phyloP scores from a whole-genome alignment of 768 basidiomycete species.

The Dioszegia crocea region DNA sequence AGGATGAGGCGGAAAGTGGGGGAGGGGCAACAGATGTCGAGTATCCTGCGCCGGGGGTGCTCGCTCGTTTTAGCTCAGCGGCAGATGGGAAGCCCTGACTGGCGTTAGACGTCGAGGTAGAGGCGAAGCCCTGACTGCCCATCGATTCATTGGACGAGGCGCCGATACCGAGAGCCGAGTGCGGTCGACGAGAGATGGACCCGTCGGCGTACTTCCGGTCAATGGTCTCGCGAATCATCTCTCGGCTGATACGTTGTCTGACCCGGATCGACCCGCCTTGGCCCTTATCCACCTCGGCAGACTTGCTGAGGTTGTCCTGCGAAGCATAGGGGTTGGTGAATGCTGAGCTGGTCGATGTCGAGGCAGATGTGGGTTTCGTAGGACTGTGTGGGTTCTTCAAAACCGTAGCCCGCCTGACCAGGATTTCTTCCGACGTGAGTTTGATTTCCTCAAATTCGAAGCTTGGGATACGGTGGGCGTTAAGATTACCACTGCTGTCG shows the following conservation, averaged over 20 bases:
- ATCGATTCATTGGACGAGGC: background rate
- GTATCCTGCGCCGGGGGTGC: background rate
- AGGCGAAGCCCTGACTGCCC: background rate
- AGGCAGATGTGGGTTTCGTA: background rate
- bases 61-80: background rate
- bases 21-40: conserved; percentile 7
- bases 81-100: background rate
- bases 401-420: conserved; percentile 9
- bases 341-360: conserved; percentile 3
- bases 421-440: conserved; percentile 8
- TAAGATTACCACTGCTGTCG: conserved; percentile 1
- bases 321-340: background rate
- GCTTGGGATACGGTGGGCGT: conserved; percentile 44
- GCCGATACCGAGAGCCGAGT: conserved; percentile 6
- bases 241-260: conserved; percentile 46
- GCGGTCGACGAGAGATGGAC: conserved; percentile 20
- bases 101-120: background rate
- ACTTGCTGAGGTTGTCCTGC: background rate
- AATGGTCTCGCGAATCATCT: conserved; percentile 46
- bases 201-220: conserved; percentile 42
- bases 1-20: conserved; percentile 2
- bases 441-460: conserved; percentile 42
- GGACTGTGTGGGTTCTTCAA: conserved; percentile 3
- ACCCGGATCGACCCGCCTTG: conserved; percentile 24
- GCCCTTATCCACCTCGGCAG: background rate